Conservation (phyloP, 2,329 filamentous ascomycete species). For the Trichoderma asperellum region DNA sequence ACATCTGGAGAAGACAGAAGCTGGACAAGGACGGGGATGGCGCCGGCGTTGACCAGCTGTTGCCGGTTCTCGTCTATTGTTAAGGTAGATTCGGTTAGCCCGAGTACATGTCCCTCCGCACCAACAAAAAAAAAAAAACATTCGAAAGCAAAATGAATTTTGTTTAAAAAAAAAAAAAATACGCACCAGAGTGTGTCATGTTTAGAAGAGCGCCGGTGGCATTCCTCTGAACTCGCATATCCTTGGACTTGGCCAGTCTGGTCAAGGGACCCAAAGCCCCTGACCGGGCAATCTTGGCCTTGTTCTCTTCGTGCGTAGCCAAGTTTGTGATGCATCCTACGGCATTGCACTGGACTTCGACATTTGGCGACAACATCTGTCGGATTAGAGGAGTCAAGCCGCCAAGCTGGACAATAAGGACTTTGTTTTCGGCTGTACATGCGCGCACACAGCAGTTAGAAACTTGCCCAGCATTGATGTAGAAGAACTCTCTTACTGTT, state of each 20-base stretch:
- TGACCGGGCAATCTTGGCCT: conserved; percentile 95
- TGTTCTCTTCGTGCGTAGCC: conserved; percentile 98
- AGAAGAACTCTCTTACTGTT: conserved; percentile 70
- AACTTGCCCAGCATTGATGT: neutral
- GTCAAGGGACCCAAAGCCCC: conserved; percentile 91
- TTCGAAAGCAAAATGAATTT: neutral
- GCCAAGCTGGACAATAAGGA: conserved; percentile 89
- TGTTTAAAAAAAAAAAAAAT: conserved; percentile 54
- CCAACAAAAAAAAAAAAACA: neutral
- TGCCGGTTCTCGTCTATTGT: conserved; percentile 91
- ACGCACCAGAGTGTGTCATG: conserved; percentile 96
- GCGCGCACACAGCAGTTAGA: conserved; percentile 45
- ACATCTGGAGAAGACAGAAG: conserved; percentile 91
- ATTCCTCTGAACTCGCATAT: conserved; percentile 98
- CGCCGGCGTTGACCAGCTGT: conserved; percentile 94
- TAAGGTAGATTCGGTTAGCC: neutral
- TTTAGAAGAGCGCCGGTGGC: conserved; percentile 95
- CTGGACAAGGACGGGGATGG: conserved; percentile 96
- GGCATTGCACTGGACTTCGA: conserved; percentile 98
- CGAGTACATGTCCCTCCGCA: neutral
- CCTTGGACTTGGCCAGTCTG: conserved; percentile 90
- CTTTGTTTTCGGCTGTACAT: conserved; percentile 89
- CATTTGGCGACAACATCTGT: conserved; percentile 97
- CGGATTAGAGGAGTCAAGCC: conserved; percentile 90
- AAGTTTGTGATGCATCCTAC: conserved; percentile 98